phyloP scores from a whole-genome alignment of 225 moss, liverwort and hornwort genomes.

The Polytrichum formosum region DNA sequence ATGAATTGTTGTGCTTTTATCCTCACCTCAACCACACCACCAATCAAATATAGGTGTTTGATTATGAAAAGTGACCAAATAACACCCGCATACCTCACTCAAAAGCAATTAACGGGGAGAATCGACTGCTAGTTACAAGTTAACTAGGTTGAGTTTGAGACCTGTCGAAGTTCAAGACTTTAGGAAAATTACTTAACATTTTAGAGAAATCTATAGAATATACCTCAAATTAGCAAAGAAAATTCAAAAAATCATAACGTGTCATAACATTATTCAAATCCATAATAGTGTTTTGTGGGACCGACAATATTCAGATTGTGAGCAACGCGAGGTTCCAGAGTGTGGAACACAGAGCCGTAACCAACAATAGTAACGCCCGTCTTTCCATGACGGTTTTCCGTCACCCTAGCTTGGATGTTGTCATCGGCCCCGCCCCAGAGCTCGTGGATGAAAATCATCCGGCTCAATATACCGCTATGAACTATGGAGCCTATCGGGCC shows the following conservation, averaged over 20 bases:
- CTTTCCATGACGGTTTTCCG: constrained; percentile 18
- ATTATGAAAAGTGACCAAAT: not conserved
- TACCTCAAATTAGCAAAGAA: no score
- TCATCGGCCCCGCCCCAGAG: constrained; percentile 14
- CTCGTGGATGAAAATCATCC: constrained; percentile 10
- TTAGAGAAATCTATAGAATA: no score
- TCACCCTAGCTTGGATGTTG: constrained; percentile 8
- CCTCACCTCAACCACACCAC: not conserved
- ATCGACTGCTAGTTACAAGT: no score
- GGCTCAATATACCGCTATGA: constrained; percentile 3
- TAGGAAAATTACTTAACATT: no score
- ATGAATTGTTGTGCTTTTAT: no score
- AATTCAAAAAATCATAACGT: no score
- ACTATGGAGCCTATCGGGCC: constrained; percentile 16
- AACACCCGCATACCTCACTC: not conserved
- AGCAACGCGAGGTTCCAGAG: constrained; percentile 36
- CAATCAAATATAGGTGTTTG: not conserved
- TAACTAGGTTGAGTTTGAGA: no score
- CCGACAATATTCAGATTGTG: constrained; percentile 14
- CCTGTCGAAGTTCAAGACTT: no score
- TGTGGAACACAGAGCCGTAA: constrained; percentile 38
- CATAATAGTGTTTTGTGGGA: no score
- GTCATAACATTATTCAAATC: no score
- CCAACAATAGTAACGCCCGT: constrained; percentile 17
- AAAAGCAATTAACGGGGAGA: no score